Evolutionary conservation across 495 filamentous ascomycete genomes (phyloP), one percentile per base, ranked within the genome.

Genomic region (Wilcoxina mikolae): DNA sequence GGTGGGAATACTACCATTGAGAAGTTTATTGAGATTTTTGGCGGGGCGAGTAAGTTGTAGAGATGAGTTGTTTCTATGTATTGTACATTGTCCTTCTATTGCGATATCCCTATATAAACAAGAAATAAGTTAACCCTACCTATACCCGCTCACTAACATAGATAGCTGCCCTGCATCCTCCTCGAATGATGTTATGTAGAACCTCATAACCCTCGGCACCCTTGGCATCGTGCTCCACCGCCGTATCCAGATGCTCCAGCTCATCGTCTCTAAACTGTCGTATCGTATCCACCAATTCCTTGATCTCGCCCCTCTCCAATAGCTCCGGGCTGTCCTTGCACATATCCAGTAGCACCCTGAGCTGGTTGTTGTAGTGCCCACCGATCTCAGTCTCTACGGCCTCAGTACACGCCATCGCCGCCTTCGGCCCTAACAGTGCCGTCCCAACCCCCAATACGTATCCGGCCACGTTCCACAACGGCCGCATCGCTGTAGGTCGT

Each of bases 341-440:
- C 85, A 94, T 95, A 54, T 78, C 77, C 26, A 96, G 63, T 62
- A 98, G 71, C 35, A 75, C 73, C 46, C 85, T 69, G 28, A 98
- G 84, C 70, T 98, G 91, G 38, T 80, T 81, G 67, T 98, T 98
- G 67, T 98, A 98, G 68, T 98, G 91, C 15, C 77, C 78, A 0
- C 93, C 91, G 58, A 98, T 98, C 73, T 96, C 91, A 26, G 93
- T 98, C 72, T 98, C 91, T 26, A 98, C 88, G 3, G 91, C 91
- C 70, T 98, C 91, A 10, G 91, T 98, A 65, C 91, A 98, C 22
- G 93, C 91, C 91, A 98, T 98, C 2, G 91, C 88, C 0, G 91
- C 90, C 70, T 96, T 90, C 35, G 84, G 78, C 0, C 93, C 88
- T 74, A 96, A 74, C n/a, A 88, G 67, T 0, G 81, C 91, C 1